phyloP scores from a whole-genome alignment of 306 rosid species.

The Glycine latifolia region DNA sequence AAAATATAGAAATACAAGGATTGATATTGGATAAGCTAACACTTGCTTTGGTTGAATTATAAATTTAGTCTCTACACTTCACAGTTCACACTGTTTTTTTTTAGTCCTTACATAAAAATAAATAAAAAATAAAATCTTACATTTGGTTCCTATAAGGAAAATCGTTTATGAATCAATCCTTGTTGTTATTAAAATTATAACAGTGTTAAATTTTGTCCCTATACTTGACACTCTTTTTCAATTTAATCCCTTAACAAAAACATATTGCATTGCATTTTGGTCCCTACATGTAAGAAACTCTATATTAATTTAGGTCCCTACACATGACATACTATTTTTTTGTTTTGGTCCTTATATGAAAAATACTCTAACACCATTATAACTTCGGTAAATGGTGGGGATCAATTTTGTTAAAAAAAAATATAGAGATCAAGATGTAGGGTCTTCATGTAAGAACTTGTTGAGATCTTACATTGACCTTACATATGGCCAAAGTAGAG shows the following conservation, averaged over 20 bases:
- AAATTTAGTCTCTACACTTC: not conserved
- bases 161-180: not conserved
- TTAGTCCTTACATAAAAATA: not conserved
- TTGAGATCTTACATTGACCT: not conserved
- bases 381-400: not conserved
- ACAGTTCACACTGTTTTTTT: not conserved
- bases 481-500: not conserved
- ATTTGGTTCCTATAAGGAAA: not conserved
- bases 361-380: not conserved
- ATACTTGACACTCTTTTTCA: not conserved
- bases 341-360: not conserved
- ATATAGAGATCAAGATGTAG: not conserved
- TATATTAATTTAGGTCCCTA: not conserved
- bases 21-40: conserved; percentile 13
- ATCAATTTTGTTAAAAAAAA: not conserved
- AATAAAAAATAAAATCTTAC: not conserved
- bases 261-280: not conserved
- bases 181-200: not conserved
- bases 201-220: not conserved
- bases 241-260: not conserved
- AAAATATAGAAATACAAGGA: conserved; percentile 42
- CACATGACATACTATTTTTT: not conserved
- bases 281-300: not conserved
- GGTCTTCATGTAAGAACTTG: not conserved
- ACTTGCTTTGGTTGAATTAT: not conserved